Base-by-base conservation (phyloP, 805 yeast genomes). In the Pichia nakasei region DNA sequence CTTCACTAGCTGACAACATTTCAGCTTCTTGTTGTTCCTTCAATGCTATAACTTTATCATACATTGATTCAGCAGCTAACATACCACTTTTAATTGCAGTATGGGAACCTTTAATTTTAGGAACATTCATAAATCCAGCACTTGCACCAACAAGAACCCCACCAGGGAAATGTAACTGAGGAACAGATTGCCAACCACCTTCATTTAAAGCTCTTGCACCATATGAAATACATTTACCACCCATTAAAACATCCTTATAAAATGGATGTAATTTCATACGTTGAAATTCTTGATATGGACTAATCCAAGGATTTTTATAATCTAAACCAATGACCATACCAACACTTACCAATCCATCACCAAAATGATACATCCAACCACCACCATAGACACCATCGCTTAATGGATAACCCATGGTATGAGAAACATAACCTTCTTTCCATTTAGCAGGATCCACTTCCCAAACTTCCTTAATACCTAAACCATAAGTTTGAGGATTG, bases 381-480 rank as follows among this genome's bases (percentile, higher is more conserved):
- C 98, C 98, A 36, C 98, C 98, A 58, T 93, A 93, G 3, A 82
- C 80, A 43, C 75, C 79, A 39, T 72, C 63, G 13, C 76, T 58
- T 48, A 93, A 66, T 12, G 99, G 99, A 60, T 72, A 88, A 2
- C 98, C 99, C 73, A 93, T 66, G 0, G 94, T 72, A 61, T 93
- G 99, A 1, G 84, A 78, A 18, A 86, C 89, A 48, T 68, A 77
- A 1, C 98, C 98, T 51, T 74, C 73, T 45, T 78, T 73, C 67
- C 85, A 91, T 49, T 85, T 84, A 39, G 78, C 85, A 9, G 91
- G 87, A 21, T 75, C 71, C 13, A 93, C 95, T 61, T 91, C 88
- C 99, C 99, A 93, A 7, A 93, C 91, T 65, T 93, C 99, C 61
- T 93, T 93, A 46, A 93, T 74, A 33, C 99, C 99, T 21, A 93